Evolutionary conservation across 805 yeast genomes (phyloP), one percentile per base, ranked within the genome.

Genomic region (Metschnikowia sp.): DNA sequence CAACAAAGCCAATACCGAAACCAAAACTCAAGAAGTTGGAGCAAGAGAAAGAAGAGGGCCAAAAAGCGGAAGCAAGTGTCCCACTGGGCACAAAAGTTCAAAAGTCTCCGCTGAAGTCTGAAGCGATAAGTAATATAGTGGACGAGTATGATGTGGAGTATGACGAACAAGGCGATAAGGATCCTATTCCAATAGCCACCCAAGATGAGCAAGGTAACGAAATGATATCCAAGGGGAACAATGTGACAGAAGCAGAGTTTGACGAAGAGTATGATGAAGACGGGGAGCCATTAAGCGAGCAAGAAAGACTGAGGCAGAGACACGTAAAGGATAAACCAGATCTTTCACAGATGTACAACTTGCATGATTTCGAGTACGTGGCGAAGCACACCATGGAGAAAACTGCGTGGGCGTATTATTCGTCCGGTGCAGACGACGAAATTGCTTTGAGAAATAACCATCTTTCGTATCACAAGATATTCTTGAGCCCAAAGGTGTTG

Each of bases 291-390:
- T 41, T 49, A 3, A 44, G 49, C 7, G 53, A 49, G 18, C 51
- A 50, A n/a, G 58, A 55, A 38, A 37, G 39, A 28, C 22, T 19
- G 36, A 41, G 58, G 22, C 37, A 48, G 12, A 37, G 41, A 11
- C 38, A 45, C 33, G 12, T 58, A 32, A 60, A 58, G 32, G 69
- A 73, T 48, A 81, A 79, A 65, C 98, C 98, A 2, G 82, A 82
- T 12, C 60, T 92, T 35, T 72, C 79, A 8, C 82, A 81, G 57
- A 77, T 91, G 49, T 81, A 83, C 62, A 92, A 94, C 59, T 58
- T 88, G 50, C 84, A 82, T 57, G 98, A 92, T 65, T 90, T 92
- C 61, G 98, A 92, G 65, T 78, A 79, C 57, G 81, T 92, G 39
- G 97, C 98, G 3, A 76, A 88, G 42, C 78, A 83, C 50, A 85